These are phyloP conservation scores for Artemisia argyi DNA, from an alignment of 129 eudicot genomes.

Conservation along the genomic window DNA sequence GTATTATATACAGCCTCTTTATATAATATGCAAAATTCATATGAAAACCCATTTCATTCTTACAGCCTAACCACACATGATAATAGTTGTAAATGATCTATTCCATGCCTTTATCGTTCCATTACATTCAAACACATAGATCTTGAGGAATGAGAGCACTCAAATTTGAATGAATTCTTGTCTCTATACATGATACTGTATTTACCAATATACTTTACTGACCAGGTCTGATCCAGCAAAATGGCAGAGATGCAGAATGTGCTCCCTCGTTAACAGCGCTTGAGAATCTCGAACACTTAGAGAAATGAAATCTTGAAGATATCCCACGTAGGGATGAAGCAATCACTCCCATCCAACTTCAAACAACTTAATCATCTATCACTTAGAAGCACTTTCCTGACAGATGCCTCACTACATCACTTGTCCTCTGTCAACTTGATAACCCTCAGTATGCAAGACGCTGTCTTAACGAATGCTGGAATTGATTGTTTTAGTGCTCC, in stretches of 20 bases:
- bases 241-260: slow-evolving; percentile 38
- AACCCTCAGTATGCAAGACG: slow-evolving; percentile 56
- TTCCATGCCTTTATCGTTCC: background rate
- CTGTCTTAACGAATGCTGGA: slow-evolving; percentile 68
- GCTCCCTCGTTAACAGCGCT: slow-evolving; percentile 58
- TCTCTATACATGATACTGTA: background rate
- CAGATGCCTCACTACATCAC: slow-evolving; percentile 58
- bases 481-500: slow-evolving; percentile 65
- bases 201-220: slow-evolving; percentile 16
- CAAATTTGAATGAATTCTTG: background rate
- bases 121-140: background rate
- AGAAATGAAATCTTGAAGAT: slow-evolving; percentile 64
- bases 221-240: slow-evolving; percentile 54
- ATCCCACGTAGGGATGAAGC: slow-evolving; percentile 56
- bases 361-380: slow-evolving; percentile 54
- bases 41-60: background rate
- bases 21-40: background rate
- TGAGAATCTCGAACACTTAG: slow-evolving; percentile 49
- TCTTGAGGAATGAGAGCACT: background rate
- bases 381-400: slow-evolving; percentile 56
- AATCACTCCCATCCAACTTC: slow-evolving; percentile 44
- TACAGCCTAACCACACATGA: background rate
- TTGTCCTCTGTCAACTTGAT: slow-evolving; percentile 52
- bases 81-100: background rate
- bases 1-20: background rate